phyloP scores from a whole-genome alignment of 2,329 filamentous ascomycete species.

The Iodosphaeria phyllophila region DNA sequence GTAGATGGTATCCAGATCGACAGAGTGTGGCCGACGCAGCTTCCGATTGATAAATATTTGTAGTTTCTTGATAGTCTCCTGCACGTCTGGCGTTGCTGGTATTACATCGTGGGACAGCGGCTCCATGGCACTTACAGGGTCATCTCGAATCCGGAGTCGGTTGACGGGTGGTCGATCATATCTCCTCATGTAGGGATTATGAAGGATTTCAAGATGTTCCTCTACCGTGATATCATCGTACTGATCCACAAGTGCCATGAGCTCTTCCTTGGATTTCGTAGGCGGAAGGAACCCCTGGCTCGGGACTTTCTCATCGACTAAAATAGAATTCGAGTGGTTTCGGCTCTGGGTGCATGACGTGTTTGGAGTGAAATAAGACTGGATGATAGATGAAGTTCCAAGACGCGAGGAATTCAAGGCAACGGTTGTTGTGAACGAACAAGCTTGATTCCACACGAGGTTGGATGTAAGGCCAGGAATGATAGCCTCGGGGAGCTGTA shows the following conservation, averaged over 20 bases:
- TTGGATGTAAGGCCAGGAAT: too few species aligned
- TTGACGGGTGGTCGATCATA: conserved; percentile 33
- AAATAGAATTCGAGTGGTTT: too few species aligned
- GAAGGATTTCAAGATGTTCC: conserved; percentile 31
- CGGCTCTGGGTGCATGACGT: too few species aligned
- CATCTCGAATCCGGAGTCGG: conserved; percentile 29
- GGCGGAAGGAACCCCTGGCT: too few species aligned
- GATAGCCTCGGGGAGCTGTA: too few species aligned
- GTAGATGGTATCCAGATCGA: conserved; percentile 26
- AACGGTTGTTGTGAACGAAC: too few species aligned
- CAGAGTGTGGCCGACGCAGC: conserved; percentile 20
- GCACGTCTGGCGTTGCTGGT: conserved; percentile 15
- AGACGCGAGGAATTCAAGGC: too few species aligned
- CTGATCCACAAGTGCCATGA: conserved; percentile 33
- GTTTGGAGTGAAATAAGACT: too few species aligned
- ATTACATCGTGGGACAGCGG: conserved; percentile 23
- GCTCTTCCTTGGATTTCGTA: conserved; percentile 17
- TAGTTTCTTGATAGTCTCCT: conserved; percentile 18
- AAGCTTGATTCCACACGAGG: too few species aligned
- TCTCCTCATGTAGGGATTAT: conserved; percentile 32
- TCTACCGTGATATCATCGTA: conserved; percentile 28
- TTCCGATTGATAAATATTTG: conserved; percentile 20
- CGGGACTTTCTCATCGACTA: too few species aligned
- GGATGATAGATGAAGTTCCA: too few species aligned
- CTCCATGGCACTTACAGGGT: conserved; percentile 25